Base-by-base conservation (phyloP, 1,139 yeast genomes). In the Kluyveromyces sp. region DNA sequence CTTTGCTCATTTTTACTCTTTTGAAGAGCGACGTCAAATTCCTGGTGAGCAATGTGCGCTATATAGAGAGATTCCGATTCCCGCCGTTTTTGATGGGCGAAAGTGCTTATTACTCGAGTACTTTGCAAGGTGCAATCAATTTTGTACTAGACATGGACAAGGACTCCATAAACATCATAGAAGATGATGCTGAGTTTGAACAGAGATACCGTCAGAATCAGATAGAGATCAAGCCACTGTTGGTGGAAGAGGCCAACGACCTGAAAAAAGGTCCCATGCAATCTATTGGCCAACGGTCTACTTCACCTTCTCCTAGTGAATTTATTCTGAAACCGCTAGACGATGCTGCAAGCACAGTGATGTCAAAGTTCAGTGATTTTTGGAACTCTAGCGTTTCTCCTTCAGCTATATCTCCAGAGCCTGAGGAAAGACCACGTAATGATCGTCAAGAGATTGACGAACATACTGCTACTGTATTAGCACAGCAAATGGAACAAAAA, bases 11-110 rank as follows among this genome's bases (percentile, higher is more conserved):
- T 31, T 80, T 81, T 52, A 83, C 92, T 6, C 75, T 89, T 2
- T 65, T 92, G 39, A 81, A 80, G 53, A 80, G 95, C 1, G 72
- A 75, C 42, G 73, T 73, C 40, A 75, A 83, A 30, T 67, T 79
- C 54, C 65, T 94, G 28, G 74, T 78, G 15, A 86, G 96, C 16
- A 89, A 92, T 58, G 66, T 89, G 50, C 79, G 76, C 49, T 94
- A 87, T 61, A 87, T 92, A 52, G 95, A 88, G 58, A 70, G 92
- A 45, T 92, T 84, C 61, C 68, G 97, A 52, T 78, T 78, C 40
- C 78, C 76, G 3, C 86, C 78, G 43, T 83, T 87, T 71, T 68
- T 85, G 35, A 78, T 75, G 49, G 96, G 97, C 2, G 97, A 89
- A 60, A 81, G 92, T 0, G 83, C 92, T 34, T 89, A 89, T 60